Base-by-base conservation (phyloP, 768 basidiomycete genomes). In the Auricularia sp. region DNA sequence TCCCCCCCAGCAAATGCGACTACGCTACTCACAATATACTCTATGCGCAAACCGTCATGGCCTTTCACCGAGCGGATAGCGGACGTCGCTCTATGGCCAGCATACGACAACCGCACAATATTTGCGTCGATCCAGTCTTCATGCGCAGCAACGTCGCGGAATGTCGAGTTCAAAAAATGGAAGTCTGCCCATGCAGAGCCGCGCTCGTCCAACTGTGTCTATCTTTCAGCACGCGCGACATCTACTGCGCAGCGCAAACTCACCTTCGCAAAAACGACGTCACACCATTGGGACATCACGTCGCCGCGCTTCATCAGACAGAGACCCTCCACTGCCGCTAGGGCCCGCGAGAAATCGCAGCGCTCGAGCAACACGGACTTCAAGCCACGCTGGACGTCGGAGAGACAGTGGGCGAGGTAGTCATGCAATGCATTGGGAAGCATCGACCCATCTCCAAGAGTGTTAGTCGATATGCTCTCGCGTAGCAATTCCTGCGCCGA, bases 301-400 rank as follows among this genome's bases (percentile, higher is more conserved):
- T 94, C 91, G n/a, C 90, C 90, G 65, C 80, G 78, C 47, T 85
- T 79, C 88, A 90, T 92, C 66, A 94, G 73, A 68, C 81, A 92
- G 2, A 92, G 65, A 69, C 85, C 83, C 68, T 92, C 86, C 18
- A 91, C 80, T 0, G 85, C 80, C 10, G 73, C 70, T 24, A 92
- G 73, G 73, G 92, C 90, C 34, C 74, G 61, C 68, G 65, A 70
- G 42, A 73, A 64, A 3, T 79, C 80, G 70, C 90, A 92, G 44
- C 90, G 87, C 3, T 86, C 83, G 1, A 83, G 77, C 13, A 91
- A 72, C 29, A 88, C 80, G n/a, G 75, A 79, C 1, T 82, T 81
- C 13, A 93, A 75, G 24, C 77, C 74, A 18, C 76, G 73, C 18
- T 85, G 84, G 11, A 51, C 47, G 47, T 51, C 47, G 47, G 14